Evolutionary conservation across 164 flowering plant genomes (phyloP), one percentile per base, ranked within the genome.

Genomic region (Stephania japonica): DNA sequence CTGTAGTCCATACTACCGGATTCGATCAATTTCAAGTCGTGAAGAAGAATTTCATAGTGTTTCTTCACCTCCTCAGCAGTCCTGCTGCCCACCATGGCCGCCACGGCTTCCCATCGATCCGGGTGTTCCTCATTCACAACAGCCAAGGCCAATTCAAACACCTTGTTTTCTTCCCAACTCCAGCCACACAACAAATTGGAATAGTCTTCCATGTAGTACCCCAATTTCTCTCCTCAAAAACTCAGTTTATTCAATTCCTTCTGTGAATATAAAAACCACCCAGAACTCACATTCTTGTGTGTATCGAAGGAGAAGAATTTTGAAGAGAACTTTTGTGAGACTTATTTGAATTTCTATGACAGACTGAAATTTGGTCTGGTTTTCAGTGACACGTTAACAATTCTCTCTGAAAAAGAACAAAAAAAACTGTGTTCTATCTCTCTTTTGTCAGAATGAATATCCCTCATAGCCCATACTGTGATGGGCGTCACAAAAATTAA

Each of bases 101-200:
- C 88, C 25, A 90, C 84, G 23, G 72, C 70, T 25, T 86, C 81
- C 94, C 94, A 90, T 32, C 91, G 80, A 26, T 82, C 77, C 4
- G 94, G 94, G 50, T 83, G 78, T 24, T 78, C 69, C 59, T 88
- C 90, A 23, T 84, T 87, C 3, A 86, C 88, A 59, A 82, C 83
- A 9, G 91, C 88, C 72, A 90, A 73, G 71, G 91, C 94, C 75
- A 87, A 64, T 79, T 90, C 94, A 78, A 90, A 90, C 85, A 82
- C 25, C 82, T 90, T 88, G 82, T 90, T 90, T 85, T 88, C 90
- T 70, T 88, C 89, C 90, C 91, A 87, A 70, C 86, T 90, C 94
- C 94, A 90, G 25, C 74, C 84, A 62, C 81, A 77, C 44, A 77
- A 70, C 63, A 73, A 67, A 65, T 70, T 74, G 18, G 72, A 70